Evolutionary conservation across 352 stramenopile genomes (phyloP).

Genomic region (Phytopythium cucurbitacearum): DNA sequence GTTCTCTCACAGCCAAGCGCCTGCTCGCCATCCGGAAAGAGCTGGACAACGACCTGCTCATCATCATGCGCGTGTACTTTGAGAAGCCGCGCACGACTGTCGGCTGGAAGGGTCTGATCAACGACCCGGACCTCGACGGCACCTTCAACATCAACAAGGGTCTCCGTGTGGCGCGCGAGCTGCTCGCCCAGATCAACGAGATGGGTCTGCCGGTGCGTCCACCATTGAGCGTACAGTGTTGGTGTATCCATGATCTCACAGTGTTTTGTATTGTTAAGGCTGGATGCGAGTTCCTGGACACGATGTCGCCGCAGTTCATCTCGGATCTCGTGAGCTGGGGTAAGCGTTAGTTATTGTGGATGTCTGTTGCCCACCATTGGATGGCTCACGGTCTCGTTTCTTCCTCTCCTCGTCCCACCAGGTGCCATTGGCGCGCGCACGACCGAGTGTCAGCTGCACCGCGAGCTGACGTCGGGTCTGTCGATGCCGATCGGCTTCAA

Average conservation of each 20-base stretch:
- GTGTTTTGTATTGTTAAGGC: conserved; percentile 14
- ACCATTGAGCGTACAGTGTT: neutral
- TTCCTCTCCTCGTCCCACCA: neutral
- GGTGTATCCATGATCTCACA: neutral
- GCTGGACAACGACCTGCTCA: conserved; percentile 78
- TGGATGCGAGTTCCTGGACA: conserved; percentile 88
- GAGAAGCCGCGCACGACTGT: conserved; percentile 89
- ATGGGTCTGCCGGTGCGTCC: conserved; percentile 57
- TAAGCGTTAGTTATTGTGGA: neutral
- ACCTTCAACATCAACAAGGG: conserved; percentile 93
- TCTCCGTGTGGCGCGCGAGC: conserved; percentile 72
- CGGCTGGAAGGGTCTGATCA: conserved; percentile 90
- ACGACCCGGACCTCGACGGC: conserved; percentile 86
- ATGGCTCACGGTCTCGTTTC: neutral
- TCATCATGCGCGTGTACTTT: conserved; percentile 91
- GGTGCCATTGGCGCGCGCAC: conserved; percentile 84
- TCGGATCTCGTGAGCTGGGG: conserved; percentile 87
- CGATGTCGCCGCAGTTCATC: conserved; percentile 90
- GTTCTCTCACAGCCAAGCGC: conserved; percentile 35
- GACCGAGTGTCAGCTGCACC: conserved; percentile 88
- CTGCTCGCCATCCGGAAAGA: conserved; percentile 67
- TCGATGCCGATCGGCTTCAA: conserved; percentile 92
- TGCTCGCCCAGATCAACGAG: conserved; percentile 85
- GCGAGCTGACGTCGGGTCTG: conserved; percentile 85
- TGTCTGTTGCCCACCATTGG: neutral